Base-by-base conservation (phyloP, 441 rosid genomes). In the Pelargonium fulgidum region DNA sequence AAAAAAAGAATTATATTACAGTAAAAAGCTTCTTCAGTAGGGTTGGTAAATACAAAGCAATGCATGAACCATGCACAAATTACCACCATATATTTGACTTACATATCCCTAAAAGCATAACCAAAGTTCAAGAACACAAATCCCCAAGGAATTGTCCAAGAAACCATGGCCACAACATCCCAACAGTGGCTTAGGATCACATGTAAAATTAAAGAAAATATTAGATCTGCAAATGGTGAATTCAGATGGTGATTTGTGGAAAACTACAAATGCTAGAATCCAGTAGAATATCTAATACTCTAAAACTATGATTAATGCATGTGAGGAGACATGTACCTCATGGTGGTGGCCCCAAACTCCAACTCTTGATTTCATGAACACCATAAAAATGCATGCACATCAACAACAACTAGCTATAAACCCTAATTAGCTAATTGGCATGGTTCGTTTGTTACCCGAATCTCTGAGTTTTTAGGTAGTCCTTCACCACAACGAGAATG, bases 241-340 rank as follows among this genome's bases (percentile, higher is more conserved):
- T n/a, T n/a, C n/a, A 64, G 59, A 54, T 50, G 39, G 52, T 1
- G 24, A 42, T 4, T 16, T 11, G 22, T 17, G 71, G 54, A 6
- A 14, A 45, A 66, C 24, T 62, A 72, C 84, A 80, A 83, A 61
- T 74, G 68, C 84, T 70, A 78, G 59, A 75, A 78, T 64, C 78
- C 69, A 42, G 1, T 12, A 19, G 20, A 52, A 45, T 16, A 54
- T 62, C 11, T 26, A 26, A 26, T 41, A 20, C 71, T 22, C 0
- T 22, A 22, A n/a, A n/a, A n/a, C n/a, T 14, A 22, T 26, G 79
- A 78, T 3, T 26, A 26, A 72, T 47, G 66, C 64, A 72, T 20
- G 64, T 65, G 42, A 39, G 68, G 76, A 66, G 78, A 73, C 81
- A 75, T 41, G 65, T 42, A 65, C 44, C 24, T 72, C 80, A 56